A percentile compares a stretch with the other conserved stretches of the same genome.
Evolutionary conservation across 129 eudicot species (phyloP).

Genomic region (Escallonia herrerae): DNA sequence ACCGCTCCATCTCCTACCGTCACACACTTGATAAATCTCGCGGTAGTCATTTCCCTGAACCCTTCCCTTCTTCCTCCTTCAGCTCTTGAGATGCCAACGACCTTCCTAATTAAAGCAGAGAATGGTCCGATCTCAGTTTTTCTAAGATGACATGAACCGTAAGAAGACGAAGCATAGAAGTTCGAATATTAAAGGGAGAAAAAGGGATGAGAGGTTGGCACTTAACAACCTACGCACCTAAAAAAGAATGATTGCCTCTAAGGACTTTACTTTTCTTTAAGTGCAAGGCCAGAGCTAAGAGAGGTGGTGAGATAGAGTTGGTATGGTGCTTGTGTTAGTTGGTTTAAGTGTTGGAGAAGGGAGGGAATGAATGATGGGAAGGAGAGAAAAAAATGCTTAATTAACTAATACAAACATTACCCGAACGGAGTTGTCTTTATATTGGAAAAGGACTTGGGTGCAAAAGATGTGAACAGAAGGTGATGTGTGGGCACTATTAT

Average conservation of each 20-base stretch:
- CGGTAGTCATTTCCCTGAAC: constrained; percentile 26
- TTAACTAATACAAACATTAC: not conserved
- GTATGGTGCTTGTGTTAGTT: constrained; percentile 39
- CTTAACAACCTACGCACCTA: constrained; percentile 4
- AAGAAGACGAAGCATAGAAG: not conserved
- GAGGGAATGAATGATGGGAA: constrained; percentile 12
- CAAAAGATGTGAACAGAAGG: not conserved
- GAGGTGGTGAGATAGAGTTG: constrained; percentile 23
- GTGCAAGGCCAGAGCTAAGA: constrained; percentile 21
- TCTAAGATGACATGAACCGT: not conserved
- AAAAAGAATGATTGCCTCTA: constrained; percentile 10
- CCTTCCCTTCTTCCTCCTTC: not conserved
- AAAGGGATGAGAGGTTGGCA: constrained; percentile 4
- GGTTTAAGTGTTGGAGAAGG: constrained; percentile 41
- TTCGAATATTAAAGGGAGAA: not conserved
- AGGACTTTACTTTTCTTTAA: constrained; percentile 22
- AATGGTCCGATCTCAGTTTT: not conserved
- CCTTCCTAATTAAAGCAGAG: no score
- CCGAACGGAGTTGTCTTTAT: not conserved
- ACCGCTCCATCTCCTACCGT: constrained; percentile 92
- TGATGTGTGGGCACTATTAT: not conserved
- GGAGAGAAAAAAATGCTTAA: not conserved
- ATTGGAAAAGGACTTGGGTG: not conserved
- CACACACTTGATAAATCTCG: constrained; percentile 72
- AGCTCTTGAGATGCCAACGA: not conserved